Base-by-base conservation (phyloP, 2,329 filamentous ascomycete genomes). In the Cladosporium sp. region DNA sequence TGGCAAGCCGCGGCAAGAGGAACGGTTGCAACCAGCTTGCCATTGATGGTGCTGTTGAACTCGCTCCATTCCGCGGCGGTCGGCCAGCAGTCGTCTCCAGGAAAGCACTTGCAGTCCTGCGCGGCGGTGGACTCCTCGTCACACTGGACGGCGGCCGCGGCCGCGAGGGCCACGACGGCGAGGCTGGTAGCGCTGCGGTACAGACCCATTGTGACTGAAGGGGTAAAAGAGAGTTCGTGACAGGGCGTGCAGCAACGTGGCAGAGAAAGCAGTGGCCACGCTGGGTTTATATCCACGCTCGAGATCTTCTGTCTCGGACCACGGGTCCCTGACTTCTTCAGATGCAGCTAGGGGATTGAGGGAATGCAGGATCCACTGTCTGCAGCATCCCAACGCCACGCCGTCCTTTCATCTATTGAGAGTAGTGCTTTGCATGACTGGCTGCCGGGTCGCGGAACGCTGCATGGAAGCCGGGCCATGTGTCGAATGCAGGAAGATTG, bases 61-160 rank as follows among this genome's bases (percentile, higher is more conserved):
- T 61, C 52, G 7, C 66, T 59, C 81, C 81, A 85, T 6, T 67
- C 64, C 1, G 59, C 43, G 0, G 57, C 18, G 0, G 67, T 66
- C 0, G 82, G 82, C 80, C 81, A 85, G 61, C 72, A 74, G 1
- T 56, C n/a, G 52, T 83, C 77, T 13, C 73, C 74, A 0, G 81
- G 80, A 37, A 77, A 70, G 63, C 73, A 79, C 14, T 72, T 52
- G 34, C 49, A 52, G 13, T 45, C 34, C 32, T 9, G 37, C 5
- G 22, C 22, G 13, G 48, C n/a, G 32, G 22, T 10, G 2, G 18
- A 22, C 8, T 38, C 31, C 38, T 34, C 46, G 31, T 41, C 42
- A 31, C 31, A 19, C 10, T 18, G 35, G 16, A 38, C n/a, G 31
- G 18, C 33, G n/a, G 9, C 40, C 28, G 16, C 28, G 16, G 28